Conservation (phyloP, 1,284 basidiomycete genomes). For the Pyrrhoderma lamaoense region DNA sequence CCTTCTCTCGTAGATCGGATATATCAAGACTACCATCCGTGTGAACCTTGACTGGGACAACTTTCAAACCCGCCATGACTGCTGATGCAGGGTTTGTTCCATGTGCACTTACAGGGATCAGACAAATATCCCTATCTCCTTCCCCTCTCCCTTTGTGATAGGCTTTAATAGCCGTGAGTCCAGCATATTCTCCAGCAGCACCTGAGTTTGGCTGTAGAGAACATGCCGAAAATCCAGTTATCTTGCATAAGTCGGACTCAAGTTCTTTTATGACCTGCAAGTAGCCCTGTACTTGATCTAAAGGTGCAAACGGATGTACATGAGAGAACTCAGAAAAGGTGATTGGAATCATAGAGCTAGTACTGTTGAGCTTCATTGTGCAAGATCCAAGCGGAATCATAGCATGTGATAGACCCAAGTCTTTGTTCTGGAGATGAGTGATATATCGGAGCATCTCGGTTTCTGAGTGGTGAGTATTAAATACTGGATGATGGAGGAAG, state of each 20-base stretch:
- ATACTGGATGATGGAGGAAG: slow-evolving; percentile 84
- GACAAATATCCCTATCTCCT: slow-evolving; percentile 81
- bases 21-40: slow-evolving; percentile 87
- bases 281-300: slow-evolving; percentile 89
- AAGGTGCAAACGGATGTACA: slow-evolving; percentile 90
- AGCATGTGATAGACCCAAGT: slow-evolving; percentile 89
- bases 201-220: slow-evolving; percentile 98
- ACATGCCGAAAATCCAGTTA: slow-evolving; percentile 93
- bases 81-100: slow-evolving; percentile 97
- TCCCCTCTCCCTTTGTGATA: slow-evolving; percentile 90
- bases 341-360: slow-evolving; percentile 93
- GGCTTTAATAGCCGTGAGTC: slow-evolving; percentile 87
- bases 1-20: slow-evolving; percentile 79
- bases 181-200: slow-evolving; percentile 94
- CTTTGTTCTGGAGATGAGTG: slow-evolving; percentile 89
- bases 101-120: slow-evolving; percentile 94
- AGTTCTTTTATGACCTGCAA: slow-evolving; percentile 83
- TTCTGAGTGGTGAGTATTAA: slow-evolving; percentile 94
- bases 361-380: slow-evolving; percentile 97
- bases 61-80: slow-evolving; percentile 95
- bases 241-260: slow-evolving; percentile 83
- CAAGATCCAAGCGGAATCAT: slow-evolving; percentile 98
- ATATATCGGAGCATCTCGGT: slow-evolving; percentile 98
- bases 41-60: slow-evolving; percentile 88
- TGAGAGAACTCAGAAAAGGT: slow-evolving; percentile 89